Conservation (phyloP, 768 basidiomycete genomes). For the Hysterangium stoloniferum region DNA sequence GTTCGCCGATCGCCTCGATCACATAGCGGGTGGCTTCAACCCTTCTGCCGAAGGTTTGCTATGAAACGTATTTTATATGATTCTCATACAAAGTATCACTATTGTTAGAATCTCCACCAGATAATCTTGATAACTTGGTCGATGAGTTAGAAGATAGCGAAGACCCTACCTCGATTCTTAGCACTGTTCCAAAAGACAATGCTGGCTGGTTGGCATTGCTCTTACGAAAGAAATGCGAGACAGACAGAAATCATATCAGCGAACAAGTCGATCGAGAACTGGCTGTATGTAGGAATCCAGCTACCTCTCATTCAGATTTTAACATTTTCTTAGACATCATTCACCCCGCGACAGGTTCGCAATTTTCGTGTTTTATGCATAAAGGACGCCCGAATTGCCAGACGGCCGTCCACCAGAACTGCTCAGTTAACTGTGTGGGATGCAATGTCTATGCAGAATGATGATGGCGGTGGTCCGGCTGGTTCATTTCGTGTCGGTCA, state of each 20-base stretch:
- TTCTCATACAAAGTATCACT: constrained; percentile 16
- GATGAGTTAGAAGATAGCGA: constrained; percentile 56
- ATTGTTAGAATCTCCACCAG: constrained; percentile 19
- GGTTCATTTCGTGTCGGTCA: constrained; percentile 54
- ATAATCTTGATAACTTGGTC: constrained; percentile 39
- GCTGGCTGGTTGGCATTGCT: constrained; percentile 59
- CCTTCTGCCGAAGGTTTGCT: constrained; percentile 21
- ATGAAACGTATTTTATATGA: neutral
- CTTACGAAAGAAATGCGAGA: constrained; percentile 39
- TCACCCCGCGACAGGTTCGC: constrained; percentile 68
- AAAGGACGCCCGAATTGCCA: constrained; percentile 50
- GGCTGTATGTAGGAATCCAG: constrained; percentile 39
- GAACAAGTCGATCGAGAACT: constrained; percentile 70
- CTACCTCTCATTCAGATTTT: neutral
- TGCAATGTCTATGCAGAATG: constrained; percentile 40
- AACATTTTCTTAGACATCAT: constrained; percentile 36
- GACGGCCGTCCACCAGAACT: constrained; percentile 44
- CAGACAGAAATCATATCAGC: constrained; percentile 40
- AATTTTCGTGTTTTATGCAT: constrained; percentile 69
- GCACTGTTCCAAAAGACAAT: constrained; percentile 33
- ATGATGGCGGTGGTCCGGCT: constrained; percentile 39
- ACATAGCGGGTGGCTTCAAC: constrained; percentile 43
- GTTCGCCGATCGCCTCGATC: constrained; percentile 60
- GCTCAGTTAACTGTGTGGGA: constrained; percentile 88
- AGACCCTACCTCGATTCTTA: constrained; percentile 36